Evolutionary conservation across 2,329 filamentous ascomycete genomes (phyloP).

Genomic region (Aspergillus niger): DNA sequence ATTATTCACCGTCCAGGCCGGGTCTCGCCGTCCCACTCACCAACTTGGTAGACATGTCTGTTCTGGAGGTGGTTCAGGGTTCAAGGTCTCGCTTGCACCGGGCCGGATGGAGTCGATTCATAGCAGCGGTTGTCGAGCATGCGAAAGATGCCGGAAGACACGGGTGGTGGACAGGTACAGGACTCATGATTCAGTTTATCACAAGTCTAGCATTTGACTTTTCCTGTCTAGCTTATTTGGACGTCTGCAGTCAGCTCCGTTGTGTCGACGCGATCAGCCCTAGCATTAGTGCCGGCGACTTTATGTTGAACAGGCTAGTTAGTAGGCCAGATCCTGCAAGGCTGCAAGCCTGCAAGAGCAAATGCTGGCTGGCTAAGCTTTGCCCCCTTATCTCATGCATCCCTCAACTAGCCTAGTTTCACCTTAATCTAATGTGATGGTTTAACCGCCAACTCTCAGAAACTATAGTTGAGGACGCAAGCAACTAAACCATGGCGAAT

Average conservation of each 20-base stretch:
- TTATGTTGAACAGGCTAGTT: not conserved
- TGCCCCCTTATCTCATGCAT: no score
- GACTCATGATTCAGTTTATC: not conserved
- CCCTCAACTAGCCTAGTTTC: no score
- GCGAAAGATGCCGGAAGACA: no score
- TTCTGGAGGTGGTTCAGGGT: not conserved
- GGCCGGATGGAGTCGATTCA: not conserved
- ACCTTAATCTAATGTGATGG: no score
- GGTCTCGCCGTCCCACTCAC: not conserved
- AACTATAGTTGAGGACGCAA: no score
- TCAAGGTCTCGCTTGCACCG: not conserved
- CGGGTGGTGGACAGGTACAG: not conserved
- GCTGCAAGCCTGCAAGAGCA: no score
- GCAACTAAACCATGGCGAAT: no score
- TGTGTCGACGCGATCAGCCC: not conserved
- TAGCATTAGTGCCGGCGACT: not conserved
- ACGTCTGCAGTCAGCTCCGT: not conserved
- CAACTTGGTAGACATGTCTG: not conserved
- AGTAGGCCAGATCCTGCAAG: no score
- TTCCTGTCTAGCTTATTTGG: not conserved
- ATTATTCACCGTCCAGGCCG: not conserved
- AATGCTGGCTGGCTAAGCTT: no score
- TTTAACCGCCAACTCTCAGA: no score
- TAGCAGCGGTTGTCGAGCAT: no score
- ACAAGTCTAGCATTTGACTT: not conserved